Evolutionary conservation across 768 basidiomycete genomes (phyloP), one percentile per base, ranked within the genome.

Genomic region (Phanerodontia chrysosporium): DNA sequence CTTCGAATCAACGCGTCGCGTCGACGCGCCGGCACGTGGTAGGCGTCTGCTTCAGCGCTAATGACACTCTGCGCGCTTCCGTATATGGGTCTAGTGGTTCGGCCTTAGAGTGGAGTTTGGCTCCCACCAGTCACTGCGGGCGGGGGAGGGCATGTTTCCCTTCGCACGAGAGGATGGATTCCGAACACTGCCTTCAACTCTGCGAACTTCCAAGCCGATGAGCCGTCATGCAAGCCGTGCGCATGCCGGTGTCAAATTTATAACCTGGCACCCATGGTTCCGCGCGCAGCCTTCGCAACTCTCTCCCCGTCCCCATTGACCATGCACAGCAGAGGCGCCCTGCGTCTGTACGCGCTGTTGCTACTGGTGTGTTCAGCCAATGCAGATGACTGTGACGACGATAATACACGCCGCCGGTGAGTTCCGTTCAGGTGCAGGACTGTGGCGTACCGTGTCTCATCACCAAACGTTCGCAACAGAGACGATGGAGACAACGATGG

Each of bases 1-100:
- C 58, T 4, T 7, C 16, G 32, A 54, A 58, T 66, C 62, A 69
- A 68, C 68, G 67, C 64, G 67, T 62, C 69, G 63, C 67, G 67
- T 58, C 59, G 51, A 35, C 63, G 58, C 55, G 25, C 21, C 2
- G 5, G 24, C 67, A 65, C 66, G 67, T 69, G 67, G 65, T 30
- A 46, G 53, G 62, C 67, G 64, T 58, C 58, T 60, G 35, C 24
- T 35, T 29, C 44, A 48, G 57, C 52, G 44, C 13, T 27, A 25
- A 42, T 22, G 10, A 25, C 35, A 39, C 42, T 8, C 36, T 27
- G 45, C 18, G 45, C 32, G 21, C 42, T 25, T 18, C 55, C 44
- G 7, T 21, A 56, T 45, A 57, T n/a, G 42, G 35, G 29, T 44
- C 49, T 60, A 36, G 57, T 32, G 29, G 55, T 39, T n/a, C 52